Evolutionary conservation across 306 rosid genomes (phyloP), one percentile per base, ranked within the genome.

Genomic region (Prosopis cineraria): DNA sequence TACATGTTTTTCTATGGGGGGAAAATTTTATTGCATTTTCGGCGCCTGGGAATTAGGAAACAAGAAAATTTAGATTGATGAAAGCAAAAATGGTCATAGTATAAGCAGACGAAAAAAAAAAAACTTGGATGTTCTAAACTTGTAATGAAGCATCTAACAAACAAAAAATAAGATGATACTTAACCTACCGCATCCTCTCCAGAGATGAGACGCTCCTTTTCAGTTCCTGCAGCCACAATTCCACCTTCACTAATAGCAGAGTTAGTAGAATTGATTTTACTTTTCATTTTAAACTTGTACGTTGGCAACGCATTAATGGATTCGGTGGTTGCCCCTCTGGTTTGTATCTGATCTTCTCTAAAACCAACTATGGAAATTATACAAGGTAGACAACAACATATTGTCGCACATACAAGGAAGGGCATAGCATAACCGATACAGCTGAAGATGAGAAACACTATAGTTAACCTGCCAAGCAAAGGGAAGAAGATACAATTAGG

Each of bases 321-420:
- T 76, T 91, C 98, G 66, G 89, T 3, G 13, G 95, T 84, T 77
- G 98, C 98, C 47, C 98, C 98, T 69, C 81, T 85, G 47, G 90
- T 89, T 79, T 89, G 91, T 17, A 81, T 17, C 73, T 79, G 53
- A 79, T 91, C 97, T 80, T 91, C 97, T 85, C 89, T 83, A 77
- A 83, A 84, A 73, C 98, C 93, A 24, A 93, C 91, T 79, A 89
- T 77, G 40, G 96, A 91, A 64, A 93, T 91, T 84, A 93, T 81
- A 75, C 98, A 91, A 25, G 98, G 97, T 72, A 93, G 90, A 75
- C 98, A 93, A 55, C 97, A 93, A 83, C 98, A 93, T 64, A 93
- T 89, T 50, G 98, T 88, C 63, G 89, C 89, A 75, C 98, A 93
- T 59, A 93, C 84, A 84, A 93, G 85, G 86, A 89, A 93, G 64